These are phyloP conservation scores for Thelephora aurantiotincta DNA, from an alignment of 768 basidiomycete species.

Conservation along the genomic window DNA sequence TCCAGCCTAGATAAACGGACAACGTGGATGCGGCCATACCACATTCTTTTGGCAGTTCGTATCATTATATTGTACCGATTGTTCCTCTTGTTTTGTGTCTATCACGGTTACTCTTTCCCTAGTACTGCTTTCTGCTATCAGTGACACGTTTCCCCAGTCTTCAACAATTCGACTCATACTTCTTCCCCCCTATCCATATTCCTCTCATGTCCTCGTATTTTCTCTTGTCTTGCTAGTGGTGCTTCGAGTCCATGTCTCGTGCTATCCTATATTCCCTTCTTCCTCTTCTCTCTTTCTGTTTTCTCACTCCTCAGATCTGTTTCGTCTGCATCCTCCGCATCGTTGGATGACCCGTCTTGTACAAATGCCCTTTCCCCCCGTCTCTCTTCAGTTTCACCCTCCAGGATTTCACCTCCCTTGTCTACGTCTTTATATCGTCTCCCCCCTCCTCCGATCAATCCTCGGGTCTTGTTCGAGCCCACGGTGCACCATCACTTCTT, in stretches of 20 bases:
- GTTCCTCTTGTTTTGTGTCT: slow-evolving; percentile 3
- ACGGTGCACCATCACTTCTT: too few relatives aligned
- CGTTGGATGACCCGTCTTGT: neutral
- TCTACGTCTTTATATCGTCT: slow-evolving; percentile 1
- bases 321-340: neutral
- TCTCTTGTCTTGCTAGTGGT: slow-evolving; percentile 5
- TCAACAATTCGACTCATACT: slow-evolving; percentile 11
- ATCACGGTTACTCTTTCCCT: slow-evolving; percentile 11
- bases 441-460: neutral
- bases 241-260: neutral
- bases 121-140: slow-evolving; percentile 11
- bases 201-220: slow-evolving; percentile 13
- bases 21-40: neutral
- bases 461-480: too few relatives aligned
- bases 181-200: slow-evolving; percentile 7
- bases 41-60: neutral
- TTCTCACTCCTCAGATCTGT: neutral
- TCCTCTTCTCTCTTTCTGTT: neutral
- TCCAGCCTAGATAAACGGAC: slow-evolving; percentile 3
- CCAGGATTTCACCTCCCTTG: neutral
- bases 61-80: neutral
- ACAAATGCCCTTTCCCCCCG: too few relatives aligned
- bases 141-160: slow-evolving; percentile 11
- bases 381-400: too few relatives aligned
- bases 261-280: too few relatives aligned